Percentiles rank a stretch among this genome's conserved stretches.
phyloP scores from a whole-genome alignment of 306 rosid genomes.

The Begonia fuchsioides region DNA sequence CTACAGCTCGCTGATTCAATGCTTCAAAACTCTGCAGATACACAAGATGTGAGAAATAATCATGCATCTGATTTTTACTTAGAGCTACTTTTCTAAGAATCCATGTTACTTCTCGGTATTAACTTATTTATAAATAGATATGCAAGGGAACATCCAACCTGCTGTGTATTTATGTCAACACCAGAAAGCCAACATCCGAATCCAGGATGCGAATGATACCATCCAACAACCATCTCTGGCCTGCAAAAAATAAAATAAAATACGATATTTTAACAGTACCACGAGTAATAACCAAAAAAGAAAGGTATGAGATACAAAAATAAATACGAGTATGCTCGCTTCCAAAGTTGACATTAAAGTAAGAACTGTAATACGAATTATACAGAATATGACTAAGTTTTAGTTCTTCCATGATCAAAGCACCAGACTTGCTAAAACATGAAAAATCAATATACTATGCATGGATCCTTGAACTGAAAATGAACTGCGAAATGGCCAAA shows the following conservation, averaged over 20 bases:
- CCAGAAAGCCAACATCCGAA: constrained; percentile 99
- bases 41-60: neutral
- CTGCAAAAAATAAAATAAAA: constrained; percentile 21
- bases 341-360: too few species aligned
- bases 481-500: too few species aligned
- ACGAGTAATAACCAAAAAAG: too few species aligned
- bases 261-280: too few species aligned
- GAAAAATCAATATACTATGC: too few species aligned
- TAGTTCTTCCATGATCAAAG: too few species aligned
- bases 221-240: constrained; percentile 98
- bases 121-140: neutral
- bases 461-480: too few species aligned
- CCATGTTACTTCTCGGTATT: neutral
- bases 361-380: too few species aligned
- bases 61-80: neutral
- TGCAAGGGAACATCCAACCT: constrained; percentile 29
- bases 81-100: neutral
- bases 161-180: constrained; percentile 92
- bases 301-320: too few species aligned
- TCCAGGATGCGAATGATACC: constrained; percentile 99
- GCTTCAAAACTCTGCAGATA: constrained; percentile 86
- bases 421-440: too few species aligned
- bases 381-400: too few species aligned
- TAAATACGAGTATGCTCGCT: too few species aligned
- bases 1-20: constrained; percentile 87